A percentile compares a stretch with the other conserved stretches of the same genome.
phyloP scores from a whole-genome alignment of 768 basidiomycete species.

The Arthromyces matolae region DNA sequence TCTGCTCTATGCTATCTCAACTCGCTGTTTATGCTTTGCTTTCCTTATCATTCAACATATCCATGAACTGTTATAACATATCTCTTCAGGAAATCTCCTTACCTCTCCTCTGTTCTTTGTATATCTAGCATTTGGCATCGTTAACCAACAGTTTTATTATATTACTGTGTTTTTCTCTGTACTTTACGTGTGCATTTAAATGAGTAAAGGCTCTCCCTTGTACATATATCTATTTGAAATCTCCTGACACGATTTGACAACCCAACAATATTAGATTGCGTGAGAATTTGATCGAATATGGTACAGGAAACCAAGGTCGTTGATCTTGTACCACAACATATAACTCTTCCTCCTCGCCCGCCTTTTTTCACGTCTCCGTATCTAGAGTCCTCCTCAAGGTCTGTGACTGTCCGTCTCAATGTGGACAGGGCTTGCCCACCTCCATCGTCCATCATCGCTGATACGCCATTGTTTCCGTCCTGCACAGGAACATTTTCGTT shows the following conservation, averaged over 20 bases:
- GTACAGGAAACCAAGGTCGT: slow-evolving; percentile 16
- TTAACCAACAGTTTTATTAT: slow-evolving; percentile 12
- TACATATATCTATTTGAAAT: not conserved
- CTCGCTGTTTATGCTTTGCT: slow-evolving; percentile 19
- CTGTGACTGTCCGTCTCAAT: slow-evolving; percentile 6
- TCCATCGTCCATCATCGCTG: slow-evolving; percentile 5
- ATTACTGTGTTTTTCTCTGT: slow-evolving; percentile 12
- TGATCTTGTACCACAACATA: slow-evolving; percentile 22
- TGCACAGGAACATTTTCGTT: slow-evolving; percentile 13
- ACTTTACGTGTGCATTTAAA: slow-evolving; percentile 13
- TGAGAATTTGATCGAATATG: slow-evolving; percentile 24
- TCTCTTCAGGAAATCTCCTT: slow-evolving; percentile 19
- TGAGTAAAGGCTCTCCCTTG: slow-evolving; percentile 5
- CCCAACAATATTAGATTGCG: slow-evolving; percentile 18
- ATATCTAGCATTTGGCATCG: slow-evolving; percentile 16
- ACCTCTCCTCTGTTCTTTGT: slow-evolving; percentile 22
- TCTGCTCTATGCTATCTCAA: slow-evolving; percentile 17
- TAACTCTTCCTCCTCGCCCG: slow-evolving; percentile 16
- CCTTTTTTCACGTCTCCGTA: slow-evolving; percentile 13
- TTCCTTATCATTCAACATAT: slow-evolving; percentile 9
- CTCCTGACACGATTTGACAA: slow-evolving; percentile 11
- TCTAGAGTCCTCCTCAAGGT: slow-evolving; percentile 16
- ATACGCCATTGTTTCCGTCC: slow-evolving; percentile 10
- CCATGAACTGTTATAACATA: slow-evolving; percentile 10
- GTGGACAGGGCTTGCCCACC: not conserved